Base-by-base conservation (phyloP, 1,139 yeast species). In the Hyphopichia pseudoburtonii region DNA sequence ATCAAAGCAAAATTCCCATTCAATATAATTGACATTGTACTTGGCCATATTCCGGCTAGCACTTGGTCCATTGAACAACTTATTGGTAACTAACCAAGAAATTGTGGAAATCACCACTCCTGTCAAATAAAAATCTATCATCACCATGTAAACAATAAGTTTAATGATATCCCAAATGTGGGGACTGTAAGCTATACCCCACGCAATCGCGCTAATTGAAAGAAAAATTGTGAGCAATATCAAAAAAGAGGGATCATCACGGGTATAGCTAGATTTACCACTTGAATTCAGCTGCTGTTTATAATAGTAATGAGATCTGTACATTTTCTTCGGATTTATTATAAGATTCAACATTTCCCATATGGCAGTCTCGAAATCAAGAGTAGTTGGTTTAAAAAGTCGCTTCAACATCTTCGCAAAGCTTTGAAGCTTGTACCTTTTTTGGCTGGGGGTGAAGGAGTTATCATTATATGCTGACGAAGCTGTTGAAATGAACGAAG, bases 1-100 rank as follows among this genome's bases (percentile, higher is more conserved):
- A 55, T 89, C 97, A 58, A 89, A 89, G 62, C 97, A 88, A 56
- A 87, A 89, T 0, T 92, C 90, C 96, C 96, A 89, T 54, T 88
- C 96, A 34, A 89, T 71, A 45, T 80, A 78, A 38, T 79, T 78
- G 31, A 76, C 73, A 37, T 56, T 62, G 42, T 60, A 60, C 34
- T 44, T 48, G 18, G 45, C 45, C n/a, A 42, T 35, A 9, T 44
- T 36, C 23, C 51, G 23, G 7, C 45, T 45, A 14, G 66, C 62
- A 10, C 55, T 50, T 5, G 56, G 54, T 4, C 77, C 75, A 41
- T 66, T 68, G 47, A 87, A 73, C 42, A 86, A 70, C 48, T 73
- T 73, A 54, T 85, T 86, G 23, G 88, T 80, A 28, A 85, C 54
- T 14, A 80, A 44, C 95, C 95, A 89, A 18, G 83, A 80, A 7